Conservation (phyloP, 2,329 filamentous ascomycete genomes). For the Lachnum nothofagi region DNA sequence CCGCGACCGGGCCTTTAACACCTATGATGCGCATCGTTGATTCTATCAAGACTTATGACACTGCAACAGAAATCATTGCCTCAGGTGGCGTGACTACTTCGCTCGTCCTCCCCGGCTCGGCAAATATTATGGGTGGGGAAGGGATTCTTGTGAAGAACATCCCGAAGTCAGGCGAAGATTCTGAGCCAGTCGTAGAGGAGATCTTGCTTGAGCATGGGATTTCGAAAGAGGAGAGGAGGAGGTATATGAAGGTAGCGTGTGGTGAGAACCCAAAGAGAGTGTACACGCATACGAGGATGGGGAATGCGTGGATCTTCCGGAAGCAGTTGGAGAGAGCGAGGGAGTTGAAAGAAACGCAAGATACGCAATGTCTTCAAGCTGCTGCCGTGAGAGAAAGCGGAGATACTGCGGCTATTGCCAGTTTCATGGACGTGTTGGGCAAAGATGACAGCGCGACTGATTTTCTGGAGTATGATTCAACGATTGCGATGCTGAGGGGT, state of each 20-base stretch:
- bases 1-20: constrained; percentile 34
- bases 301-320: constrained; percentile 37
- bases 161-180: constrained; percentile 31
- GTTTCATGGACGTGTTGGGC: constrained; percentile 11
- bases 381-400: constrained; percentile 18
- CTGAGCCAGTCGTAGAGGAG: constrained; percentile 39
- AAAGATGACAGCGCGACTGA: constrained; percentile 28
- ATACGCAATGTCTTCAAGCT: constrained; percentile 32
- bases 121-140: constrained; percentile 44
- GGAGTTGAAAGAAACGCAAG: constrained; percentile 36
- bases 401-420: constrained; percentile 19
- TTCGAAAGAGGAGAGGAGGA: constrained; percentile 28
- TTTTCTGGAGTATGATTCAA: constrained; percentile 38
- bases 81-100: constrained; percentile 43
- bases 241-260: constrained; percentile 44
- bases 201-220: constrained; percentile 39
- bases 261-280: constrained; percentile 41
- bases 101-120: constrained; percentile 42
- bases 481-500: constrained; percentile 38
- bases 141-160: constrained; percentile 40
- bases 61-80: constrained; percentile 35
- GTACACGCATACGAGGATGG: constrained; percentile 39
- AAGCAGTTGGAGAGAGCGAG: constrained; percentile 37
- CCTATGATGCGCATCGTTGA: constrained; percentile 38
- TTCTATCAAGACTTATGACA: constrained; percentile 40